phyloP scores from a whole-genome alignment of 805 yeast species.

The Naumovozyma dairenensis region DNA sequence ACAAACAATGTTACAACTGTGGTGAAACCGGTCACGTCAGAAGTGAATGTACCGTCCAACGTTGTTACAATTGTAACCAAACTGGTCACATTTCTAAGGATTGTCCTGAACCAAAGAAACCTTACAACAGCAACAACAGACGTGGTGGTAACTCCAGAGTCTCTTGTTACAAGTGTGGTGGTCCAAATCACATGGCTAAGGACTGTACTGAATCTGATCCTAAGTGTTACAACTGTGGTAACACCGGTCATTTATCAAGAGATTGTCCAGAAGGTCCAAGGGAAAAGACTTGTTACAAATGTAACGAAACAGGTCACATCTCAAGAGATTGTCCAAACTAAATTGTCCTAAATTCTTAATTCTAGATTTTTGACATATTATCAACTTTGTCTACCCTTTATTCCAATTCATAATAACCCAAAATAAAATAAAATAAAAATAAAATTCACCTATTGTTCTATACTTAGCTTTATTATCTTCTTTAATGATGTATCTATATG shows the following conservation, averaged over 20 bases:
- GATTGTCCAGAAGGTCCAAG: conserved; percentile 59
- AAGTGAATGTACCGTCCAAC: conserved; percentile 65
- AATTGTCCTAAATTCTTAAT: too few relatives aligned
- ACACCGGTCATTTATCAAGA: conserved; percentile 78
- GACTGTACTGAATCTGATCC: conserved; percentile 70
- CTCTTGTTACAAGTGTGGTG: conserved; percentile 84
- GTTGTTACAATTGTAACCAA: conserved; percentile 72
- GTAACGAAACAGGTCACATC: conserved; percentile 67
- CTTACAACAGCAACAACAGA: conserved; percentile 13
- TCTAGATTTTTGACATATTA: too few relatives aligned
- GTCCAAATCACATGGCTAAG: conserved; percentile 87
- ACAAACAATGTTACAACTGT: conserved; percentile 89
- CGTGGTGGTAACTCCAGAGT: conserved; percentile 22
- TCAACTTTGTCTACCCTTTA: too few relatives aligned
- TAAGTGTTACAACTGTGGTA: conserved; percentile 90
- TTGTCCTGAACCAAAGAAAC: conserved; percentile 45
- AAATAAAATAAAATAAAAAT: too few relatives aligned
- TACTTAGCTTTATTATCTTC: too few relatives aligned
- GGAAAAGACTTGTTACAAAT: conserved; percentile 40
- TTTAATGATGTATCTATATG: too few relatives aligned
- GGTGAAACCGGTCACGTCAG: conserved; percentile 86
- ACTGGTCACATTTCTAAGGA: conserved; percentile 77
- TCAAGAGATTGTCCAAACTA: conserved; percentile 58
- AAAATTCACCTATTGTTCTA: too few relatives aligned
- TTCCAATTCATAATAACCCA: too few relatives aligned